A percentile compares a stretch with the other conserved stretches of the same genome.
These are phyloP conservation scores for Tetrapyrgos nigripes DNA, from an alignment of 1,284 basidiomycete genomes.

Conservation along the genomic window DNA sequence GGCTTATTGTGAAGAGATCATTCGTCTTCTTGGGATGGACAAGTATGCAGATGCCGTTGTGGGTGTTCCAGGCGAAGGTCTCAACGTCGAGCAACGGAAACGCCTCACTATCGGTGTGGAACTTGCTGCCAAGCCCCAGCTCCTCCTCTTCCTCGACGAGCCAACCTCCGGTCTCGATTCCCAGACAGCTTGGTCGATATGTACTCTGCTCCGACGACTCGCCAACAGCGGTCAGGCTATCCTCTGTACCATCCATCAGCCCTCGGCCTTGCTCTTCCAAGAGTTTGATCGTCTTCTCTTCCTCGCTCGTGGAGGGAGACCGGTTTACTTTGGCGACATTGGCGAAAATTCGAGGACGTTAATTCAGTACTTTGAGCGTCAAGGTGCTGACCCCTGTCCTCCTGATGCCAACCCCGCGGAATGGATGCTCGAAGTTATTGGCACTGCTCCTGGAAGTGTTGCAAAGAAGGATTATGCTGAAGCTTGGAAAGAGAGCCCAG, in stretches of 20 bases:
- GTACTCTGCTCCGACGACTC: slow-evolving; percentile 44
- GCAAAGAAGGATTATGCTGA: slow-evolving; percentile 37
- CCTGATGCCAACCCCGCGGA: slow-evolving; percentile 24
- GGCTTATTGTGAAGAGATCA: slow-evolving; percentile 72
- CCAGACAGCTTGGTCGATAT: slow-evolving; percentile 64
- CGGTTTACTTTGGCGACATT: slow-evolving; percentile 61
- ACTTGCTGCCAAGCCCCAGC: slow-evolving; percentile 45
- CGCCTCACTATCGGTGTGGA: slow-evolving; percentile 51
- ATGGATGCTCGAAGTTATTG: slow-evolving; percentile 30
- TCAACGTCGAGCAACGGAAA: slow-evolving; percentile 67
- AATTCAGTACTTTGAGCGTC: slow-evolving; percentile 57
- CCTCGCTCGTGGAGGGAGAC: slow-evolving; percentile 53
- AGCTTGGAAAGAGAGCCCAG: slow-evolving; percentile 36
- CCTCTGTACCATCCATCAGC: slow-evolving; percentile 67
- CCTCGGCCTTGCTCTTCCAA: slow-evolving; percentile 56
- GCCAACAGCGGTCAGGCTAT: slow-evolving; percentile 69
- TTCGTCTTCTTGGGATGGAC: slow-evolving; percentile 70
- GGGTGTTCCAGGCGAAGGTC: slow-evolving; percentile 58
- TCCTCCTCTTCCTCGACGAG: slow-evolving; percentile 72
- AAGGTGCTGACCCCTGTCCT: slow-evolving; percentile 40
- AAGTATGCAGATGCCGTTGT: slow-evolving; percentile 70
- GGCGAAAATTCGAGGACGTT: slow-evolving; percentile 50
- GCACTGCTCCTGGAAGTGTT: slow-evolving; percentile 27
- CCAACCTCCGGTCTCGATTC: slow-evolving; percentile 71
- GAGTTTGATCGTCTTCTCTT: slow-evolving; percentile 58